Conservation (phyloP, 345 rosid genomes). For the Hypericum perforatum region DNA sequence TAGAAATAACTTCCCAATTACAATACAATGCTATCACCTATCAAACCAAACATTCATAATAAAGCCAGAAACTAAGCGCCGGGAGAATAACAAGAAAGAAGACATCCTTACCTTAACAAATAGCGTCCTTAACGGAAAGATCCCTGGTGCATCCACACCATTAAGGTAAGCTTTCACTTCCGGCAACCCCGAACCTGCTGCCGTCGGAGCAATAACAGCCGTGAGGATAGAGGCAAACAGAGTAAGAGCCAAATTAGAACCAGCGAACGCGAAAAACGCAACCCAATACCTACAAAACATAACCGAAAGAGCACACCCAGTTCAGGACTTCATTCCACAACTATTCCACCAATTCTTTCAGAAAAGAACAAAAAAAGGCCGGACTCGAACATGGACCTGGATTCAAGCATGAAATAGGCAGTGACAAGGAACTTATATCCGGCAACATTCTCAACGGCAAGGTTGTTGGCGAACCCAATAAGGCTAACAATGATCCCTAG, state of each 20-base stretch:
- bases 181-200: conserved; percentile 93
- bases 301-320: neutral
- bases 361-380: neutral
- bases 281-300: conserved; percentile 34
- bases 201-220: conserved; percentile 62
- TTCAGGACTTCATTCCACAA: too few species aligned
- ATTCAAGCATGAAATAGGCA: conserved; percentile 68
- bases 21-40: neutral
- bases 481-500: conserved; percentile 62
- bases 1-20: too few species aligned
- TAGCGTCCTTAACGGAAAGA: conserved; percentile 59
- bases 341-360: neutral
- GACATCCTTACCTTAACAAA: conserved; percentile 47
- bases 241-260: conserved; percentile 61
- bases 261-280: conserved; percentile 61
- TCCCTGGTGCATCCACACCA: conserved; percentile 87
- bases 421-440: conserved; percentile 81
- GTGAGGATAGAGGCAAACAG: conserved; percentile 59
- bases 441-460: conserved; percentile 83
- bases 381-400: conserved; percentile 25
- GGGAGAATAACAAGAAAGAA: neutral
- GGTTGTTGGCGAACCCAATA: conserved; percentile 69
- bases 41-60: conserved; percentile 2
- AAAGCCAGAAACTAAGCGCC: neutral
- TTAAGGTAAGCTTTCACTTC: conserved; percentile 94